Evolutionary conservation across 345 rosid genomes (phyloP), one percentile per base, ranked within the genome.

Genomic region (Iberis pinnata): DNA sequence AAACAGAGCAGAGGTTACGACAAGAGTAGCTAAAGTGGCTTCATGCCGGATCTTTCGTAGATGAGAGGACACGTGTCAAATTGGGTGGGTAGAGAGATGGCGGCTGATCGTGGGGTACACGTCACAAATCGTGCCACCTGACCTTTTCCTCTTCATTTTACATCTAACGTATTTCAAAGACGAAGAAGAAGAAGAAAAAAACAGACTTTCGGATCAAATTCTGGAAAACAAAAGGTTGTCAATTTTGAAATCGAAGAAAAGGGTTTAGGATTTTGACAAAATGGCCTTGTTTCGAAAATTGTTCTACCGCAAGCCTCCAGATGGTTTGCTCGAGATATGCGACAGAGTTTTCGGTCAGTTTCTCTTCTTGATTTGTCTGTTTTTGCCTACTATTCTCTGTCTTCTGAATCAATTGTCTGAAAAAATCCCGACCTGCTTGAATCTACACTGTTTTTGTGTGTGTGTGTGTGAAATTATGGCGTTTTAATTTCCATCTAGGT

Each of bases 211-310:
- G n/a, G 10, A 9, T 32, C n/a, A 9, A 10, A 32, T 32, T 12
- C 37, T 32, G n/a, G n/a, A 10, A 9, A 9, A 32, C 49, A 39
- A 9, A 40, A 39, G 11, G 4, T 49, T 12, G 8, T 50, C 18
- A 47, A 14, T 27, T 52, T 22, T 9, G 19, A 15, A 20, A 36
- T 3, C 32, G 7, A 58, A n/a, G 19, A 48, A 22, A 40, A 12
- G 24, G 50, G 39, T 60, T 53, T 38, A 35, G 27, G 62, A 37
- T 11, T 38, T 47, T 31, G 6, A 52, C 31, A 22, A 71, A 46
- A 90, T 90, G 98, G 83, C 96, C 38, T 70, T 88, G 75, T 74
- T 90, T 69, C 85, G 90, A 9, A 90, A 80, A 72, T 63, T 90
- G 43, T 90, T 90, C 61, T 81, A 78, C 61, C 69, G 74, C 69